A percentile compares a stretch with the other conserved stretches of the same genome.
These are phyloP conservation scores for Aspergillus diversus DNA, from an alignment of 495 filamentous ascomycete genomes.

Conservation along the genomic window DNA sequence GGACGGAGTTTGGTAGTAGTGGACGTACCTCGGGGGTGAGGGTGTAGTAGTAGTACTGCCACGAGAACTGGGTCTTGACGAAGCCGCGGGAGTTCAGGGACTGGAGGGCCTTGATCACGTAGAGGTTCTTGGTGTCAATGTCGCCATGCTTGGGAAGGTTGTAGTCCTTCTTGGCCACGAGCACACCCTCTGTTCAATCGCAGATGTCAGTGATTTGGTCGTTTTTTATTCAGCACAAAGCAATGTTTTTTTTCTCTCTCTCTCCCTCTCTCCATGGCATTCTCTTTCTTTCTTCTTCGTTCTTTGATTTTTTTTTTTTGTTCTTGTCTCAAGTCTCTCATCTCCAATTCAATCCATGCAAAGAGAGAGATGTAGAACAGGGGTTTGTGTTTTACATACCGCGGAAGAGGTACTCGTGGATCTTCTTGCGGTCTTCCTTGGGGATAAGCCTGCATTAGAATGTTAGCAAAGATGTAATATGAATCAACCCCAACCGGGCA, in stretches of 20 bases:
- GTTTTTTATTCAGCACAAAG: background rate
- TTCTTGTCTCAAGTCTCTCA: background rate
- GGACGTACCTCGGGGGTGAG: slow-evolving; percentile 78
- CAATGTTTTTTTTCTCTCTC: background rate
- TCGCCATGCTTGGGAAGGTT: slow-evolving; percentile 91
- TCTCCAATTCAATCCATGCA: too few relatives aligned
- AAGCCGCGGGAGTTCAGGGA: slow-evolving; percentile 96
- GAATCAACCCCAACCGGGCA: background rate
- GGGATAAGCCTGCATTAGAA: slow-evolving; percentile 80
- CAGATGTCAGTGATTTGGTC: slow-evolving; percentile 21
- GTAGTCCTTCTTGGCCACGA: slow-evolving; percentile 99
- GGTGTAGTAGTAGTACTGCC: slow-evolving; percentile 99
- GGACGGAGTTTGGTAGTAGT: too few relatives aligned
- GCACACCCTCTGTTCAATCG: slow-evolving; percentile 77
- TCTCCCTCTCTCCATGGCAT: background rate
- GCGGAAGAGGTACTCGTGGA: slow-evolving; percentile 99
- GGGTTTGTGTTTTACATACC: slow-evolving; percentile 56
- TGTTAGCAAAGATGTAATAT: slow-evolving; percentile 17
- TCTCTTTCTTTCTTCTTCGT: background rate
- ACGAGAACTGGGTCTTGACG: slow-evolving; percentile 99
- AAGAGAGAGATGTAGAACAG: slow-evolving; percentile 10
- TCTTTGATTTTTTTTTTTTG: background rate
- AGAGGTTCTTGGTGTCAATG: slow-evolving; percentile 99
- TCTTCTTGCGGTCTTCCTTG: slow-evolving; percentile 99
- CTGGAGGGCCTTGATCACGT: slow-evolving; percentile 96